Percentiles rank a stretch among this genome's conserved stretches.
Evolutionary conservation across 306 rosid species (phyloP).

Genomic region (Cucurbita moschata): DNA sequence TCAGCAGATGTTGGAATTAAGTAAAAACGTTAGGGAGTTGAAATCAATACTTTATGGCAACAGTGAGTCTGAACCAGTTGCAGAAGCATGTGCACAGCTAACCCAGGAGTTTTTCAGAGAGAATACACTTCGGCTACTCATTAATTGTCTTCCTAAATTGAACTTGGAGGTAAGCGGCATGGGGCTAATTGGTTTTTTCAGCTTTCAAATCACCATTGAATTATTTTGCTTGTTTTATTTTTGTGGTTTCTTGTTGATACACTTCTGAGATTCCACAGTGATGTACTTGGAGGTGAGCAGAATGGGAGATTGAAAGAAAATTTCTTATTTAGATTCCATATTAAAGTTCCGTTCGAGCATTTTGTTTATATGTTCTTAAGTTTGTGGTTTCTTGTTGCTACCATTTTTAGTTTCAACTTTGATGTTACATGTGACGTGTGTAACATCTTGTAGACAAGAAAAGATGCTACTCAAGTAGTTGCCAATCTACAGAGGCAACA

Average conservation of each 20-base stretch:
- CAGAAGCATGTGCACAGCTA: conserved; percentile 85
- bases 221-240: neutral
- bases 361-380: neutral
- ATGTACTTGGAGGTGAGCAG: conserved; percentile 53
- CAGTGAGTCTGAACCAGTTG: conserved; percentile 86
- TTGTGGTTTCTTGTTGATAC: neutral
- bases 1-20: conserved; percentile 57
- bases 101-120: conserved; percentile 87
- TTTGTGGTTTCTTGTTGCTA: neutral
- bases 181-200: neutral
- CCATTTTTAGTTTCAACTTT: neutral
- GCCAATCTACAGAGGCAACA: conserved; percentile 97
- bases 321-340: neutral
- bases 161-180: conserved; percentile 65
- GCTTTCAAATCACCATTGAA: neutral
- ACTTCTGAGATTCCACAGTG: neutral
- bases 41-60: conserved; percentile 81
- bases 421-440: conserved; percentile 1
- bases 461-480: conserved; percentile 95
- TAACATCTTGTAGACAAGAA: conserved; percentile 53
- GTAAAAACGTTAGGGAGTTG: conserved; percentile 71
- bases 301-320: neutral
- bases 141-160: conserved; percentile 67
- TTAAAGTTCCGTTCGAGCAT: neutral
- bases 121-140: conserved; percentile 60